Evolutionary conservation across 805 yeast genomes (phyloP).

Genomic region (Myxozyma geophila): DNA sequence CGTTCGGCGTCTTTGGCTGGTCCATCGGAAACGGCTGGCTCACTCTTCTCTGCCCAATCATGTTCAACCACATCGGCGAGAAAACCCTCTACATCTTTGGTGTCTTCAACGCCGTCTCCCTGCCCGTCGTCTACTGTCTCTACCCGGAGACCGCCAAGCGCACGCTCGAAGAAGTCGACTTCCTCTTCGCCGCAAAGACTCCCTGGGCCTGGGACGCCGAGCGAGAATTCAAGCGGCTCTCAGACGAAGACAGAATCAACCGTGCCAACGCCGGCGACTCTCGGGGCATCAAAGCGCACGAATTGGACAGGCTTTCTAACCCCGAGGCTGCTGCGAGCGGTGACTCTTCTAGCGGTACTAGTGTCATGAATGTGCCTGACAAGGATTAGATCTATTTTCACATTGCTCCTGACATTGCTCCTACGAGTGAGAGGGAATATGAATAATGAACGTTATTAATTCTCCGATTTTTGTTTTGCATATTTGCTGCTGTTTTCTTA

Average conservation of each 20-base stretch:
- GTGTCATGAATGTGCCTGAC: conserved; percentile 3
- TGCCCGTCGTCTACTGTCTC: conserved; percentile 51
- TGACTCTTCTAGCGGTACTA: neutral
- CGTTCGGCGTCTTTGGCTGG: conserved; percentile 33
- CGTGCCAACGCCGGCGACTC: neutral
- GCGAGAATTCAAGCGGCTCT: conserved; percentile 26
- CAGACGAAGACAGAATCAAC: conserved; percentile 12
- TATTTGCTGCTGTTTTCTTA: too few species aligned
- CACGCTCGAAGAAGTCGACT: conserved; percentile 65
- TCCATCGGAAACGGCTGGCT: conserved; percentile 46
- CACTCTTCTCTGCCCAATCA: conserved; percentile 44
- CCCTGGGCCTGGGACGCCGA: conserved; percentile 35
- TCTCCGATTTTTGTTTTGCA: too few species aligned
- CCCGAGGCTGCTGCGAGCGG: neutral
- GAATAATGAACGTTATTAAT: too few species aligned
- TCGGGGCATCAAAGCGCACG: conserved; percentile 8
- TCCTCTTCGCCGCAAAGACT: conserved; percentile 49
- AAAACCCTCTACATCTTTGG: conserved; percentile 46
- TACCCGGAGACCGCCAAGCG: conserved; percentile 67
- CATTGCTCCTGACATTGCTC: too few species aligned
- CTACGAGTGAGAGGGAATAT: too few species aligned
- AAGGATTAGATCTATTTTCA: neutral
- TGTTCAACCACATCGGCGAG: conserved; percentile 43
- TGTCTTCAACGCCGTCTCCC: conserved; percentile 40
- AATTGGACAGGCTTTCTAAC: neutral